Evolutionary conservation across 2,329 filamentous ascomycete genomes (phyloP).

Genomic region (Fusarium goolgardi): DNA sequence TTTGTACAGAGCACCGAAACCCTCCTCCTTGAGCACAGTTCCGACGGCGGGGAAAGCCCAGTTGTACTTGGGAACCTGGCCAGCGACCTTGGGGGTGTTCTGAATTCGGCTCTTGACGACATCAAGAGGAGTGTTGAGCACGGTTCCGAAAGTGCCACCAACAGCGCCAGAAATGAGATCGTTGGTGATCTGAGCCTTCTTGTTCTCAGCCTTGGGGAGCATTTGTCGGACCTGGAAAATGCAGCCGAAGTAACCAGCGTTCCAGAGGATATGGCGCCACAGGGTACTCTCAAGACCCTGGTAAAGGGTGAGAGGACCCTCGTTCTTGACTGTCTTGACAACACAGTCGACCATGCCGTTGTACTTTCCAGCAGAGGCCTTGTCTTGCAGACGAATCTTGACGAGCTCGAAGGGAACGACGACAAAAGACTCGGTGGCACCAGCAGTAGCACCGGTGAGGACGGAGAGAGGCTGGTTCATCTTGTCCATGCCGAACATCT

Average conservation of each 20-base stretch:
- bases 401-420: constrained; percentile 98
- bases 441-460: constrained; percentile 92
- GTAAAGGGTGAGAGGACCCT: constrained; percentile 90
- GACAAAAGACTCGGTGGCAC: constrained; percentile 95
- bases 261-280: constrained; percentile 93
- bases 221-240: constrained; percentile 96
- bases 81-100: constrained; percentile 87
- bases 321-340: constrained; percentile 81
- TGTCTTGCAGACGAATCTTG: constrained; percentile 98
- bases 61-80: constrained; percentile 92
- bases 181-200: constrained; percentile 84
- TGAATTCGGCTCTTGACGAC: constrained; percentile 99
- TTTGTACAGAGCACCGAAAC: constrained; percentile 93
- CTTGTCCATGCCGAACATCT: constrained; percentile 82
- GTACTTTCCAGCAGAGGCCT: constrained; percentile 90
- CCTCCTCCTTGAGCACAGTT: constrained; percentile 93
- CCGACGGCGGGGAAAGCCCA: constrained; percentile 92
- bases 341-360: constrained; percentile 84
- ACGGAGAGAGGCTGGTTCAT: constrained; percentile 94
- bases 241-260: constrained; percentile 96
- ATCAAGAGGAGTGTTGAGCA: constrained; percentile 95
- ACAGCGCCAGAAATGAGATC: constrained; percentile 88
- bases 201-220: constrained; percentile 83
- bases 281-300: constrained; percentile 96
- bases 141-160: constrained; percentile 88